Evolutionary conservation across 169 alveolate genomes (phyloP).

Genomic region (Cryptosporidium parvum): DNA sequence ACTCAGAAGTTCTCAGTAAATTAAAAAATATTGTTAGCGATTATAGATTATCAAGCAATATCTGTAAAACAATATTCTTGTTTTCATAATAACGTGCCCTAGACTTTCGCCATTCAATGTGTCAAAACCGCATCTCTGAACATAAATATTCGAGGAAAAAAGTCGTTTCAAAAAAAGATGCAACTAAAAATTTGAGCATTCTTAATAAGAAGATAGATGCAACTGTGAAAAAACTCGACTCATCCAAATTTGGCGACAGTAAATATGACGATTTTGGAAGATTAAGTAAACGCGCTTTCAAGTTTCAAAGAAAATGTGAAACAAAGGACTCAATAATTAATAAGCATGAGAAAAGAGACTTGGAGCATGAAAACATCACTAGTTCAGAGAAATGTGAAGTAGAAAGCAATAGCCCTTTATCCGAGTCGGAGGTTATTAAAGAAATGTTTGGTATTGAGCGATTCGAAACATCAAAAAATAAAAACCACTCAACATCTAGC

Average conservation of each 20-base stretch:
- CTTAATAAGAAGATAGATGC: neutral
- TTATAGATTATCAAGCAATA: neutral
- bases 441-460: conserved; percentile 86
- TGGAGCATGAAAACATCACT: neutral
- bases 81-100: neutral
- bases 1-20: neutral
- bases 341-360: neutral
- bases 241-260: neutral
- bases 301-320: neutral
- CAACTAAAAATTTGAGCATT: neutral
- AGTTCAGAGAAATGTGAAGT: neutral
- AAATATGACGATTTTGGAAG: conserved; percentile 63
- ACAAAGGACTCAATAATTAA: neutral
- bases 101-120: neutral
- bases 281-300: conserved; percentile 3
- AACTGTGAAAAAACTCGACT: neutral
- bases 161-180: neutral
- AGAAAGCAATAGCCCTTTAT: neutral
- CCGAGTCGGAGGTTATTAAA: conserved; percentile 57
- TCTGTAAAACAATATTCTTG: neutral
- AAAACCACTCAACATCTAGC: conserved; percentile 86
- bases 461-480: conserved; percentile 84
- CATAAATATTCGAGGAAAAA: neutral
- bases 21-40: neutral
- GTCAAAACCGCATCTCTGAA: neutral